Base-by-base conservation (phyloP, 805 yeast species). In the Wickerhamiella domercqiae region DNA sequence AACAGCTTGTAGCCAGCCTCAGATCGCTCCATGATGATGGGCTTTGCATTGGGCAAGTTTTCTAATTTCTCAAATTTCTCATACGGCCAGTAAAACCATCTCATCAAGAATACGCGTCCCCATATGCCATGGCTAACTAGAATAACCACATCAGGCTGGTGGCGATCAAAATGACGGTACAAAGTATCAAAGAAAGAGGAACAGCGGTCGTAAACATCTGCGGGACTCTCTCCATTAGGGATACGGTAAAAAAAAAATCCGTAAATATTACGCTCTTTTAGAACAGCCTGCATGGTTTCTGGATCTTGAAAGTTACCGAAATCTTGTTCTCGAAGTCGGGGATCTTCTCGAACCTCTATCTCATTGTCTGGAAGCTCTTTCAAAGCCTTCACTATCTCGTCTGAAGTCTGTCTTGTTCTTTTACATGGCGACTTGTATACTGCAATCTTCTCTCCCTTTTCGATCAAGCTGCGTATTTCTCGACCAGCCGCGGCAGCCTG, bases 181-280 rank as follows among this genome's bases (percentile, higher is more conserved):
- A 86, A 57, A 0, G 93, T 73, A 56, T 83, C 94, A 54, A 83
- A 83, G 56, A 86, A 86, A 13, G 90, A 79, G 2, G 94, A 80
- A 44, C 86, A 78, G 34, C 96, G 64, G 57, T 86, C 95, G 57
- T 74, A 86, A 7, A 86, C 95, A 56, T 86, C 96, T 0, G 96
- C 96, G 0, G 95, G 96, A 49, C 90, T 77, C 56, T 86, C 96
- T 7, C 96, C 96, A 50, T 79, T 75, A 3, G 94, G 94, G 21
- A 86, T 86, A 39, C 96, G 60, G 55, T 79, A 86, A 56, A 86
- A 86, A 51, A 78, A 78, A 55, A 76, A 81, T 0, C 96, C 96
- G 58, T 86, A 86, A 43, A 73, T 71, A 0, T 93, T 86, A 34
- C 96, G 61, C 49, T 81, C 93, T 39, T 68, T 67, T 83, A 94